These are phyloP conservation scores for Crepidotus variabilis DNA, from an alignment of 768 basidiomycete species.

Conservation along the genomic window DNA sequence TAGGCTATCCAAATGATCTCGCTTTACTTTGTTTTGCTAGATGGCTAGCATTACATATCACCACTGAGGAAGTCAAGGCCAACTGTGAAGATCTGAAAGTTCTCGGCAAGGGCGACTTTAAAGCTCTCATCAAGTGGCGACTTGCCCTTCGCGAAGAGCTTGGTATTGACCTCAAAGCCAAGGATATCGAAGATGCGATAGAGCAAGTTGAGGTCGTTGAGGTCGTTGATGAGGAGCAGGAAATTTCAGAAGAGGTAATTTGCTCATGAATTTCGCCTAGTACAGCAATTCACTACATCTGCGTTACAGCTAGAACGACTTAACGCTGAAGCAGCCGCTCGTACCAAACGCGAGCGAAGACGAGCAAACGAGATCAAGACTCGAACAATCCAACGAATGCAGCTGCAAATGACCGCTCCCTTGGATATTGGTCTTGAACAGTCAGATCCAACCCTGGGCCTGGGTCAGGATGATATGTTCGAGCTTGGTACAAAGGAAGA, in stretches of 20 bases:
- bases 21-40: conserved; percentile 29
- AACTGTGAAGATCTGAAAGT: conserved; percentile 94
- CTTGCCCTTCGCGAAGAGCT: conserved; percentile 85
- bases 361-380: conserved; percentile 85
- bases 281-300: conserved; percentile 5
- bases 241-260: conserved; percentile 82
- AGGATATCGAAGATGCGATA: conserved; percentile 67
- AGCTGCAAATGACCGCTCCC: conserved; percentile 97
- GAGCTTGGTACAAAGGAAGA: conserved; percentile 67
- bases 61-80: conserved; percentile 74
- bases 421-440: conserved; percentile 91
- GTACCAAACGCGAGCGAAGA: conserved; percentile 76
- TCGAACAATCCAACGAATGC: conserved; percentile 90
- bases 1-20: neutral
- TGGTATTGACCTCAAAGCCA: conserved; percentile 80
- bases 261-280: neutral
- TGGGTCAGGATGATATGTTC: conserved; percentile 85
- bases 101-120: conserved; percentile 97
- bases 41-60: conserved; percentile 71
- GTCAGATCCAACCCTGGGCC: conserved; percentile 64
- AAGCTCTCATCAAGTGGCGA: conserved; percentile 88
- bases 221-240: conserved; percentile 81
- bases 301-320: conserved; percentile 73
- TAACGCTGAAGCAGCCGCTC: conserved; percentile 70
- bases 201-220: conserved; percentile 67